A percentile compares a stretch with the other conserved stretches of the same genome.
Conservation (phyloP, 2,329 filamentous ascomycete species). For the Microdochium paspali region DNA sequence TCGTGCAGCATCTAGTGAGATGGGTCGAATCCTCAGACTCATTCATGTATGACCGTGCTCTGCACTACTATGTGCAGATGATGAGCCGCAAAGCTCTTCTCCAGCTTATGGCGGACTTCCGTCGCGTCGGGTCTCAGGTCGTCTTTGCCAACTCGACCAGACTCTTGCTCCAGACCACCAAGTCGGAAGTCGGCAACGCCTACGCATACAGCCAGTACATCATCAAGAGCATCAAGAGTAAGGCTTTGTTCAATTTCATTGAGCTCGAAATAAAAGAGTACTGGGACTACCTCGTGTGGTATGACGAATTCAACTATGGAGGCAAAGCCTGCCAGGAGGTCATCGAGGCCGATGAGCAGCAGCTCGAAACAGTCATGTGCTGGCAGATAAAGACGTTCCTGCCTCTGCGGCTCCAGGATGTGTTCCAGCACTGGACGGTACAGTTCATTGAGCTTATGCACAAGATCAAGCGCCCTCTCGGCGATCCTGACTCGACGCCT, state of each 20-base stretch:
- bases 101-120: conserved; percentile 94
- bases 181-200: conserved; percentile 91
- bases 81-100: conserved; percentile 97
- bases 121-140: conserved; percentile 86
- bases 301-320: conserved; percentile 98
- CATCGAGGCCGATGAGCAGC: conserved; percentile 61
- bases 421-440: conserved; percentile 87
- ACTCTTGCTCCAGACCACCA: conserved; percentile 88
- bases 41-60: conserved; percentile 85
- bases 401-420: conserved; percentile 67
- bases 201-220: conserved; percentile 97
- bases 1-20: conserved; percentile 93
- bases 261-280: conserved; percentile 97
- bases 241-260: conserved; percentile 93
- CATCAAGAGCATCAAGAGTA: conserved; percentile 90
- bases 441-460: conserved; percentile 97
- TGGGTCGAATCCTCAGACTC: conserved; percentile 94
- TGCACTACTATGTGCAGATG: conserved; percentile 98
- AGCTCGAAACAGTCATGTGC: conserved; percentile 88
- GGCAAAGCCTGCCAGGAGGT: conserved; percentile 85
- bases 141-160: conserved; percentile 90
- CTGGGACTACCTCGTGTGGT: conserved; percentile 99
- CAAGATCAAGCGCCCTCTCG: conserved; percentile 61
- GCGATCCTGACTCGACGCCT: conserved; percentile 39
- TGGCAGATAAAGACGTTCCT: conserved; percentile 95